These are phyloP conservation scores for Diddensiella transvaalensis DNA, from an alignment of 805 yeast genomes.

Conservation along the genomic window DNA sequence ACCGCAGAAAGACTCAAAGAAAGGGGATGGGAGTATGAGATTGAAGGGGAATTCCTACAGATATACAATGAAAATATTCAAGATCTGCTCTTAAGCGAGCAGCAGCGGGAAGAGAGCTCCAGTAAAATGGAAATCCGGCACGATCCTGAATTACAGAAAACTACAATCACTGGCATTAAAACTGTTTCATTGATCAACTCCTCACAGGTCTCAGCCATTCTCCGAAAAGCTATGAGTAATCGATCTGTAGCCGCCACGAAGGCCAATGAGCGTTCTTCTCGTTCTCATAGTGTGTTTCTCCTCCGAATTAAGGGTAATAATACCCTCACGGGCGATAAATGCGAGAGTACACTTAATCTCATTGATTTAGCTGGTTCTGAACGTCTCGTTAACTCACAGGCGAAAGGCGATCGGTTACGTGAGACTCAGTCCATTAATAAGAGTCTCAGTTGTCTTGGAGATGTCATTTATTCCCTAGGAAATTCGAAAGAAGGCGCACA, in stretches of 20 bases:
- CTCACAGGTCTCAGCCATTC: conserved; percentile 46
- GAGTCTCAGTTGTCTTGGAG: conserved; percentile 84
- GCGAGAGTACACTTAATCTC: conserved; percentile 65
- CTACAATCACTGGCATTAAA: conserved; percentile 59
- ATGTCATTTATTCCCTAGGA: conserved; percentile 74
- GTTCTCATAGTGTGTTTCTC: conserved; percentile 84
- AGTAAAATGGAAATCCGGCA: conserved; percentile 68
- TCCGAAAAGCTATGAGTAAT: conserved; percentile 54
- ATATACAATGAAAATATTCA: conserved; percentile 80
- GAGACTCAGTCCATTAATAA: conserved; percentile 90
- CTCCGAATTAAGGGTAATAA: conserved; percentile 58
- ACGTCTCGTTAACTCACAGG: conserved; percentile 70
- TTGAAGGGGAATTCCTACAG: conserved; percentile 78
- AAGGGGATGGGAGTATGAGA: conserved; percentile 59
- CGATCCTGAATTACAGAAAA: conserved; percentile 49
- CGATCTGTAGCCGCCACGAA: conserved; percentile 79
- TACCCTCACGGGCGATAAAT: conserved; percentile 42
- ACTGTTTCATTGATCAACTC: conserved; percentile 45
- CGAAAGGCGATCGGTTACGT: conserved; percentile 69
- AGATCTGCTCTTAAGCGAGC: conserved; percentile 52
- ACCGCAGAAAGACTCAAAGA: conserved; percentile 46
- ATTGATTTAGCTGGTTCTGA: conserved; percentile 96
- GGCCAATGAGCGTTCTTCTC: conserved; percentile 78
- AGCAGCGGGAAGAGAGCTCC: conserved; percentile 20
- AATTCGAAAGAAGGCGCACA: conserved; percentile 39